Base-by-base conservation (phyloP, 208 protist species). In the Phytomonas sp. region DNA sequence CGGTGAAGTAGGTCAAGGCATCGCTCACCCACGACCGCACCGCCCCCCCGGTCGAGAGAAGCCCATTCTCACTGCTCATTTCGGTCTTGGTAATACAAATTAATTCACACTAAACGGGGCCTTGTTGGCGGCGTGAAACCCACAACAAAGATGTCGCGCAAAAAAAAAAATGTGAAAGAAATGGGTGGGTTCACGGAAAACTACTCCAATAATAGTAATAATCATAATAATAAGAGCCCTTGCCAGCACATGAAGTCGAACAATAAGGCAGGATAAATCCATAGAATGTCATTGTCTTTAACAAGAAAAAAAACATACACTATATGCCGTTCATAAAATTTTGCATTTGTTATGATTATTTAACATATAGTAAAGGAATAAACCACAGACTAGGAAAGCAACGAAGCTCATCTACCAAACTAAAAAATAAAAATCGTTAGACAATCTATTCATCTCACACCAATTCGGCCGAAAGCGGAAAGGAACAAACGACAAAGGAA, bases 291-390 rank as follows among this genome's bases (percentile, higher is more conserved):
- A 56, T 4, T 19, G 19, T 23, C 45, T 56, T 26, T 56, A 26
- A 56, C 16, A 5, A 56, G 19, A 56, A 56, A 12, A 56, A 56
- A 8, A 56, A 56, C 26, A 56, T 26, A 11, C 19, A 56, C 45
- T 26, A 56, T 26, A 56, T 56, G 42, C 42, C 64, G 42, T 29
- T 12, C 10, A 77, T 61, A 70, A 30, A 42, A 36, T 34, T 29
- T 56, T 0, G 5, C n/a, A 69, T 60, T 37, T 19, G 69, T 49
- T 40, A 29, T 33, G 45, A 33, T 63, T 75, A 19, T 16, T 32
- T 42, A 72, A 11, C 29, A 49, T 62, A 30, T 10, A 66, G 37
- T 60, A 63, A 36, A 76, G 63, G 59, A 67, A 71, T 69, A 71
- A 62, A 45, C 63, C 32, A 68, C 26, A 37, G 59, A 76, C 42